Percentiles rank a stretch among this genome's conserved stretches.
Evolutionary conservation across 345 rosid genomes (phyloP).

Genomic region (Ceriops zippeliana): DNA sequence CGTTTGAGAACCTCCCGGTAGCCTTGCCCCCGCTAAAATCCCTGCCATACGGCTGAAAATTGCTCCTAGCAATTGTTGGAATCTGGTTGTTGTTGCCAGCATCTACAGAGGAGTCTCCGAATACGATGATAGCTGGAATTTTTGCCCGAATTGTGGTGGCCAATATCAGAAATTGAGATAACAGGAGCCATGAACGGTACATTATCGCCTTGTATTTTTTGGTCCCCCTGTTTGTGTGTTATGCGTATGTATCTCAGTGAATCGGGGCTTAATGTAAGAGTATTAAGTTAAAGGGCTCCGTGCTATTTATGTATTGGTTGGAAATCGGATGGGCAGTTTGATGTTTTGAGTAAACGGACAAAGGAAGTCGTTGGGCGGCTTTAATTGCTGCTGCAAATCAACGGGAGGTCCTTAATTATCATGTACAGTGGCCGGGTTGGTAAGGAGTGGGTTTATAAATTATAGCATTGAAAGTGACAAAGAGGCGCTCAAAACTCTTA

Average conservation of each 20-base stretch:
- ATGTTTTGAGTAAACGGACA: background rate
- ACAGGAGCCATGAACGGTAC: background rate
- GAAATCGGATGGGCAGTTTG: background rate
- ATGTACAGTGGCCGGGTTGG: background rate
- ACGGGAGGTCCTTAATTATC: background rate
- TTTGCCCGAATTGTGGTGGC: conserved; percentile 9
- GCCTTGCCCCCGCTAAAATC: conserved; percentile 20
- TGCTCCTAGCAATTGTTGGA: conserved; percentile 22
- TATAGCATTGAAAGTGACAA: no score
- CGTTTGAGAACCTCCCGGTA: conserved; percentile 31
- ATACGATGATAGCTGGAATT: conserved; percentile 19
- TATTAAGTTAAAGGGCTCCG: background rate
- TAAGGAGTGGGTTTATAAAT: no score
- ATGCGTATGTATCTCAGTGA: background rate
- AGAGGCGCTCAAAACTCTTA: no score
- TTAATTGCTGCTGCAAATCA: conserved; percentile 9
- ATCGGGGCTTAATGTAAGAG: background rate
- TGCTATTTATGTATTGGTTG: background rate
- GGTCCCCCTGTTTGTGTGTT: background rate
- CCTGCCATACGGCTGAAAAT: conserved; percentile 25
- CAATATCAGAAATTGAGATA: background rate
- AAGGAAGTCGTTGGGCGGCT: conserved; percentile 5
- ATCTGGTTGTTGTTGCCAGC: conserved; percentile 25
- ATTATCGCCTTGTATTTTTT: conserved; percentile 8
- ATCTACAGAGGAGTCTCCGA: conserved; percentile 29